Evolutionary conservation across 169 alveolate species (phyloP), one percentile per base, ranked within the genome.

Genomic region (Plasmodium vivax): DNA sequence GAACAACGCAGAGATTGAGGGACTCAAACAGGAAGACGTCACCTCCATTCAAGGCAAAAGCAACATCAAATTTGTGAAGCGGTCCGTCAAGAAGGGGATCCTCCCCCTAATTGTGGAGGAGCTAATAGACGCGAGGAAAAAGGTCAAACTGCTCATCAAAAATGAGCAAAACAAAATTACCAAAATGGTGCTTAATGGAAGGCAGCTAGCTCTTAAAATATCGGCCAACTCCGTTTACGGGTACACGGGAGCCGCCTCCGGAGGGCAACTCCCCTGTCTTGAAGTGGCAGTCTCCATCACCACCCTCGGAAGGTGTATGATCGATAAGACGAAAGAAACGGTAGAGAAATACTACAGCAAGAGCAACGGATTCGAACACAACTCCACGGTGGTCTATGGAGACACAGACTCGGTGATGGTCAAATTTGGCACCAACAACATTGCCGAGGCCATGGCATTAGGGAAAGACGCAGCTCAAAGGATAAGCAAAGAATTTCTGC

Each of bases 361-460:
- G 62, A 93, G 92, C 75, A 98, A 99, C 96, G 99, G 99, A 73
- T 98, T 97, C 96, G 95, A 96, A 38, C 92, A 92, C 92, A 99
- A 99, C 94, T 98, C 99, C 3, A 93, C 96, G 34, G 99, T 99
- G 41, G 97, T 99, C 19, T 99, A 99, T 95, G 99, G 99, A 10
- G 99, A 99, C 95, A 99, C 99, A 16, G 99, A 99, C 96, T 98
- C 99, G n/a, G 99, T 99, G 6, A 99, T 99, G 99, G 98, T 99
- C 72, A 98, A 98, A 93, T 99, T 99, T 90, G 99, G 99, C 19
- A 98, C 97, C 9, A 94, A 95, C 32, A 93, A 96, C 41, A 94
- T 96, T 41, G 97, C 75, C 75, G 99, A 98, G 84, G 99, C 99
- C 2, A 98, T 99, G 98, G 85, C 96, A 36, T 96, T 98, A 81